Percentiles rank a stretch among this genome's conserved stretches.
phyloP scores from a whole-genome alignment of 2,329 filamentous ascomycete genomes.

The Lecanicillium sp. region DNA sequence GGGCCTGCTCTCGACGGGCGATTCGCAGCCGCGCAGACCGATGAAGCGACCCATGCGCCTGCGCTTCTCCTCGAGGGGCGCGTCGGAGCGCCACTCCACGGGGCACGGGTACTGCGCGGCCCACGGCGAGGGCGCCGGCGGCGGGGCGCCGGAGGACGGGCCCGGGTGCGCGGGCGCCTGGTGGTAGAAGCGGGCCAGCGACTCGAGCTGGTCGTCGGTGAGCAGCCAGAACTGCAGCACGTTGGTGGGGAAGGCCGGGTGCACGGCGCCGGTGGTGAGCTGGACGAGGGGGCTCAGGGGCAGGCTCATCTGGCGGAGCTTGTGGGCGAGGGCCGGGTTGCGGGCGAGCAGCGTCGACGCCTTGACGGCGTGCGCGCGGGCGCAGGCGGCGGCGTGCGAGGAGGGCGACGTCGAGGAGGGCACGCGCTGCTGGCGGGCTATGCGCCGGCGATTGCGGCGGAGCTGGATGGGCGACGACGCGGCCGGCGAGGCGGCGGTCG shows the following conservation, averaged over 20 bases:
- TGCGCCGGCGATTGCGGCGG: conserved; percentile 14
- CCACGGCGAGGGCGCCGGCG: conserved; percentile 37
- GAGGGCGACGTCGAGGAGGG: not conserved
- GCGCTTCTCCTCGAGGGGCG: conserved; percentile 61
- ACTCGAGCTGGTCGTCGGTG: conserved; percentile 64
- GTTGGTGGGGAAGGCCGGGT: conserved; percentile 58
- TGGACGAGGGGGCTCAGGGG: conserved; percentile 62
- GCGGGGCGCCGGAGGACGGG: conserved; percentile 27
- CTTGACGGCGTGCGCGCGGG: conserved; percentile 16
- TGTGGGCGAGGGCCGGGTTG: conserved; percentile 50
- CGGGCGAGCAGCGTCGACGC: conserved; percentile 33
- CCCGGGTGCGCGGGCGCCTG: too few relatives aligned
- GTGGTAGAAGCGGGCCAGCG: conserved; percentile 66
- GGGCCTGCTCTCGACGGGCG: conserved; percentile 23
- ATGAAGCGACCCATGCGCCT: conserved; percentile 69
- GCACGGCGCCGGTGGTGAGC: conserved; percentile 54
- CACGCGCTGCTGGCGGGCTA: conserved; percentile 2
- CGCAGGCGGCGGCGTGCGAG: conserved; percentile 7
- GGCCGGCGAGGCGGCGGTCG: conserved; percentile 25
- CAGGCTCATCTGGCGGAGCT: conserved; percentile 60
- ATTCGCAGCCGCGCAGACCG: conserved; percentile 55
- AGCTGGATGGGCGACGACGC: conserved; percentile 22
- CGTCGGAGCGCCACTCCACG: conserved; percentile 53
- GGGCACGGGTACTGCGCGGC: conserved; percentile 59
- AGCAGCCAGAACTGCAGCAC: conserved; percentile 69